Evolutionary conservation across 139 green algal species (phyloP), one percentile per base, ranked within the genome.

Genomic region (Astrephomene gubernaculifera): DNA sequence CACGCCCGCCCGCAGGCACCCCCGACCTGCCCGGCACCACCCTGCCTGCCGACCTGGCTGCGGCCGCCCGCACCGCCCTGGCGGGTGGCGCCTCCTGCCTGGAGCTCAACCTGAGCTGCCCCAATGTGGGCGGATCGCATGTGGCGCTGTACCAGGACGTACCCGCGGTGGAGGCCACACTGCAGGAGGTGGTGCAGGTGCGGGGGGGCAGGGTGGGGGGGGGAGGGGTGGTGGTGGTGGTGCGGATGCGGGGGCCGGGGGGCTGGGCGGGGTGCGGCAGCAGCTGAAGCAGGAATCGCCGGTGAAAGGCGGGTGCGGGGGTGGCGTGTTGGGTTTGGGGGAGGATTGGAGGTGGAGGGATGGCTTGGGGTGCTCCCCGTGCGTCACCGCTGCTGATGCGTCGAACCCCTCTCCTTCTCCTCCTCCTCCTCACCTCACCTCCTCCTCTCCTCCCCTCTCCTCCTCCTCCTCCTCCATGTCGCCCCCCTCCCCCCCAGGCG

Each of bases 71-170:
- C 22, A 39, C 78, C 67, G 86, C 86, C 14, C 65, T 81, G 52
- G 44, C 35, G 31, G 86, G 36, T 0, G 74, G 54, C 10, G 74
- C 54, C 7, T 43, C 54, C 10, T 38, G 10, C 3, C 54, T 82
- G 19, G 79, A 76, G 86, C 38, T 82, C 36, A 82, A 82, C 41
- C 81, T 71, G 29, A 84, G 70, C 39, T 90, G 86, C 71, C 86
- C 86, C 63, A 90, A 90, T 67, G 80, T 90, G 43, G 86, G 86
- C 53, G 21, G 41, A 44, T 71, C 63, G 24, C 86, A 90, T 71
- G 80, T 82, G 10, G 86, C 80, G 27, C 80, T 90, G 8, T 90
- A 87, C 72, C 64, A 70, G 45, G 78, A 86, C 67, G 31, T 79
- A 14, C 79, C 53, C 24, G 79, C 79, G 1, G 64, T 74, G 64